Percentiles rank a stretch among this genome's conserved stretches.
phyloP scores from a whole-genome alignment of 1,284 basidiomycete species.

The Naganishia sp. region DNA sequence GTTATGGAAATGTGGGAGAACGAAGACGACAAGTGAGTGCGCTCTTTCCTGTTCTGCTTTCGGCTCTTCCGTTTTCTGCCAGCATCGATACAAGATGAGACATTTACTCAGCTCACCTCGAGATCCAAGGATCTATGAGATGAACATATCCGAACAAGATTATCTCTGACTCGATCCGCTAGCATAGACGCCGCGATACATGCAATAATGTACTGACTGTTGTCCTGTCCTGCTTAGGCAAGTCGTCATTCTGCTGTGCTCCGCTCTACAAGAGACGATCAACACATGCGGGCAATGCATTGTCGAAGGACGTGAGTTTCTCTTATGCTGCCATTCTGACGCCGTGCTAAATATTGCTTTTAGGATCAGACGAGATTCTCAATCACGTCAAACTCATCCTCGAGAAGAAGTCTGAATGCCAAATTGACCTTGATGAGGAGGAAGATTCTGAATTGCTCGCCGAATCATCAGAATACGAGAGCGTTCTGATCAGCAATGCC shows the following conservation, averaged over 20 bases:
- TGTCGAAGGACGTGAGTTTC: constrained; percentile 61
- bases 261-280: constrained; percentile 84
- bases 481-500: constrained; percentile 89
- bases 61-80: constrained; percentile 16
- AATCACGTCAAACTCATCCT: constrained; percentile 81
- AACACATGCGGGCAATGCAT: constrained; percentile 86
- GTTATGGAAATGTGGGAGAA: constrained; percentile 88
- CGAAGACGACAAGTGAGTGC: constrained; percentile 95
- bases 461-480: constrained; percentile 91
- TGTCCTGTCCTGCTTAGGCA: constrained; percentile 59
- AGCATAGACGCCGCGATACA: constrained; percentile 1
- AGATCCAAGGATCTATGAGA: constrained; percentile 66
- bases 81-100: constrained; percentile 60
- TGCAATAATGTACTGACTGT: not conserved
- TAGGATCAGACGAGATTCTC: constrained; percentile 32
- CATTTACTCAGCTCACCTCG: constrained; percentile 84
- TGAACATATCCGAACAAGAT: constrained; percentile 50
- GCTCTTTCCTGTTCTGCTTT: constrained; percentile 28
- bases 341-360: not conserved
- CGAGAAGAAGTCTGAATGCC: constrained; percentile 90
- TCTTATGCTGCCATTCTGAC: not conserved
- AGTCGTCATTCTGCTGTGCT: constrained; percentile 81
- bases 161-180: constrained; percentile 44
- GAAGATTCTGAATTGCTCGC: constrained; percentile 61
- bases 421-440: constrained; percentile 94